Conservation (phyloP, 257 asterid genomes). For the Eustoma russellianum region DNA sequence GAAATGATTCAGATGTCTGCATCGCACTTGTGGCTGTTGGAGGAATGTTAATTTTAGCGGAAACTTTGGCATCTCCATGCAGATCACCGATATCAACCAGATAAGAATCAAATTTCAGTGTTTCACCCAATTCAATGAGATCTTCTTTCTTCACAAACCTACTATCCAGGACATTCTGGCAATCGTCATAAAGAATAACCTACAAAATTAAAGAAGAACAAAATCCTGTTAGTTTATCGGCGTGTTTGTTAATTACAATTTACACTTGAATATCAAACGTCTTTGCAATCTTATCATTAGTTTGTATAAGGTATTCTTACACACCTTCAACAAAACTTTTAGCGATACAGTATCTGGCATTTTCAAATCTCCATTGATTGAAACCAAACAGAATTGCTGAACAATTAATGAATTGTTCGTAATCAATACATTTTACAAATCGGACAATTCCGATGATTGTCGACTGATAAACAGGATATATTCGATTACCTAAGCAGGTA, state of each 20-base stretch:
- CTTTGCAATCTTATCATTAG: no score
- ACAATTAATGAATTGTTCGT: not conserved
- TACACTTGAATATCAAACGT: no score
- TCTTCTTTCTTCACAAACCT: constrained; percentile 68
- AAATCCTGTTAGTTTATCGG: no score
- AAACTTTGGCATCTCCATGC: constrained; percentile 35
- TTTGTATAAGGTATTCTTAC: no score
- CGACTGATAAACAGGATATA: no score
- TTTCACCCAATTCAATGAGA: constrained; percentile 50
- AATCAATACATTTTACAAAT: not conserved
- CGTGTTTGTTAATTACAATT: no score
- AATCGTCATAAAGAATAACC: constrained; percentile 91
- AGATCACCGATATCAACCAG: constrained; percentile 78
- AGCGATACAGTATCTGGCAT: no score
- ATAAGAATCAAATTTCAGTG: constrained; percentile 47
- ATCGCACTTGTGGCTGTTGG: constrained; percentile 23
- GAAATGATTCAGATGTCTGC: constrained; percentile 23
- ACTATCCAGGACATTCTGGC: constrained; percentile 54
- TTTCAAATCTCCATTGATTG: no score
- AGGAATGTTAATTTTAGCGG: constrained; percentile 17
- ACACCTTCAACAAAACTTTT: no score
- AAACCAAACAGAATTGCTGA: no score
- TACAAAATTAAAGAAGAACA: constrained; percentile 9
- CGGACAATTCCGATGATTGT: not conserved
- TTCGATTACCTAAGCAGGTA: no score